A percentile compares a stretch with the other conserved stretches of the same genome.
These are phyloP conservation scores for Trypanosoma vivax DNA, from an alignment of 208 protist species.

Conservation along the genomic window DNA sequence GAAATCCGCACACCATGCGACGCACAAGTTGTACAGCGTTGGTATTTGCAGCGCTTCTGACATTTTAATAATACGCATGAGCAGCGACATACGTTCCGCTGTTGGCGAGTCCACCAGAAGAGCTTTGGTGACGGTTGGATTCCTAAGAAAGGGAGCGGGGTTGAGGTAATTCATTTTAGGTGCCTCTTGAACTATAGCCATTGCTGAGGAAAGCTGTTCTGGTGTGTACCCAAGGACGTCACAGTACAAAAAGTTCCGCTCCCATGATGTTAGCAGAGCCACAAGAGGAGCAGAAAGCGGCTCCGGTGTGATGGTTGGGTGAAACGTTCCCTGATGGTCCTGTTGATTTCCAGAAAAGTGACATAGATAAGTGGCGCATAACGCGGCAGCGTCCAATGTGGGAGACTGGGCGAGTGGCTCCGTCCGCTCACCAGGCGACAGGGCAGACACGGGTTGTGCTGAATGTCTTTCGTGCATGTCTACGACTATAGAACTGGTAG, in stretches of 20 bases:
- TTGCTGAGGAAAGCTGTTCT: conserved; percentile 11
- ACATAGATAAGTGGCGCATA: conserved; percentile 23
- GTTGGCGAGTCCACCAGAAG: conserved; percentile 28
- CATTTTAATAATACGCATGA: conserved; percentile 32
- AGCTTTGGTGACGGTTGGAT: conserved; percentile 10
- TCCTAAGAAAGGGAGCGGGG: conserved; percentile 28
- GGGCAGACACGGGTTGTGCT: too few species aligned
- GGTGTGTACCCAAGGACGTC: conserved; percentile 40
- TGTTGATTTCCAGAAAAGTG: conserved; percentile 15
- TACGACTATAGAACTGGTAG: too few species aligned
- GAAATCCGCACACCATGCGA: conserved; percentile 59
- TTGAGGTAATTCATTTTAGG: conserved; percentile 47
- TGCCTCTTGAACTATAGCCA: conserved; percentile 23
- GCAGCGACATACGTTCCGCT: conserved; percentile 24
- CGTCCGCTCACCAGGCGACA: too few species aligned
- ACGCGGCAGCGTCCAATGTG: conserved; percentile 4
- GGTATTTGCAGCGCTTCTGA: conserved; percentile 48
- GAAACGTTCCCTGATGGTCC: not conserved
- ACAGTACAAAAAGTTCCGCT: conserved; percentile 55
- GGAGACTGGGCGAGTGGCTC: too few species aligned
- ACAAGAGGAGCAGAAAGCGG: conserved; percentile 54
- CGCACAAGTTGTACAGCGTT: conserved; percentile 48
- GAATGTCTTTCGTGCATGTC: too few species aligned
- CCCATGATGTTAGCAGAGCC: conserved; percentile 45
- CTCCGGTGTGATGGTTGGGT: conserved; percentile 28